Conservation (phyloP, 495 filamentous ascomycete genomes). For the Podospora anserina region DNA sequence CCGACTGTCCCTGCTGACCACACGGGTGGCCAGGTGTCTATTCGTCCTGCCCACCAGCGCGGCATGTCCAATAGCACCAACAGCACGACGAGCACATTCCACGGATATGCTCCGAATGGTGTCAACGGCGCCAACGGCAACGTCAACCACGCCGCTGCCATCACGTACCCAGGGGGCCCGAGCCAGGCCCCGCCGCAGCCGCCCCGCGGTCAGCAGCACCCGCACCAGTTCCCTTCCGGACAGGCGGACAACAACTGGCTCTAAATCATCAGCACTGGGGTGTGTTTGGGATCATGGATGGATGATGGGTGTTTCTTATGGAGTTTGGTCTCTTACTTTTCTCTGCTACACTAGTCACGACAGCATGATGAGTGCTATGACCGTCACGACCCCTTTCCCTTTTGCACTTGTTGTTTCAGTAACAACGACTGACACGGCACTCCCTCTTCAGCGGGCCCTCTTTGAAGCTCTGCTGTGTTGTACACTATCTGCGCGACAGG, state of each 20-base stretch:
- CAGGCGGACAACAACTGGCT: background rate
- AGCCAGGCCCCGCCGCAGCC: conserved; percentile 28
- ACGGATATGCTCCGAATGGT: conserved; percentile 32
- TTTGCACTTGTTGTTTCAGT: conserved; percentile 28
- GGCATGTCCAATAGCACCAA: conserved; percentile 32
- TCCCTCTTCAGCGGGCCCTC: conserved; percentile 18
- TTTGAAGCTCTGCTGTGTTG: conserved; percentile 32
- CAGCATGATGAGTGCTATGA: conserved; percentile 31
- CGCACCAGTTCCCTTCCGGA: conserved; percentile 21
- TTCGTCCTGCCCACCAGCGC: conserved; percentile 35
- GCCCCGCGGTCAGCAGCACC: conserved; percentile 24
- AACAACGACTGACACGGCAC: conserved; percentile 33
- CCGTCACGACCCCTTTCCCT: conserved; percentile 31
- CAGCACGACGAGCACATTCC: conserved; percentile 26
- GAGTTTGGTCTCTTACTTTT: conserved; percentile 21
- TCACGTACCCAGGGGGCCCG: conserved; percentile 28
- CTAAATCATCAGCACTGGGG: conserved; percentile 6
- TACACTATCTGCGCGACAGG: conserved; percentile 38
- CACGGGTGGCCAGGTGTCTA: conserved; percentile 41
- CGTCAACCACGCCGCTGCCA: conserved; percentile 7
- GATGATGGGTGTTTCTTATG: conserved; percentile 28
- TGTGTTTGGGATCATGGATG: conserved; percentile 20
- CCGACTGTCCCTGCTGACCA: conserved; percentile 38
- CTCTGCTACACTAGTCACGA: conserved; percentile 34
- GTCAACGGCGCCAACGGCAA: conserved; percentile 33